Base-by-base conservation (phyloP, 2,329 filamentous ascomycete genomes). In the Sphaerostilbella broomeana region DNA sequence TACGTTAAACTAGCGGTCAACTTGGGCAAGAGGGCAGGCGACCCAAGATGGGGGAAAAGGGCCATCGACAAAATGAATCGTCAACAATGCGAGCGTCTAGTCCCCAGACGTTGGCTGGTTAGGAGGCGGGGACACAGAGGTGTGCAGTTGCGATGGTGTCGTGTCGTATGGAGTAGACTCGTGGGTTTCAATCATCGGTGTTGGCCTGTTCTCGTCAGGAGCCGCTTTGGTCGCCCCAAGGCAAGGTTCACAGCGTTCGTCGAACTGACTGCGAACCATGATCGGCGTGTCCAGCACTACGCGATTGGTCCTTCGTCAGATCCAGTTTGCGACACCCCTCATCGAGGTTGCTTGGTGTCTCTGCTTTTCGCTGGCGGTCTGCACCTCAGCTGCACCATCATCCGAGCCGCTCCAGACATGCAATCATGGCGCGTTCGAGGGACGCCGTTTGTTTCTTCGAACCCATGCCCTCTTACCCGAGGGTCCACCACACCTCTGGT, bases 1-100 rank as follows among this genome's bases (percentile, higher is more conserved):
- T n/a, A n/a, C n/a, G n/a, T n/a, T 62, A 63, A 70, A 70, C 63
- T 70, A 66, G 68, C 68, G 68, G 67, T 70, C 67, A 70, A 52
- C 42, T 44, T 19, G 16, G 31, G 19, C 31, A 18, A 17, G 12
- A 13, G 18, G 30, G 22, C 26, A 35, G 25, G 19, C 15, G 21
- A 29, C 32, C 26, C 21, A 38, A 40, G 25, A n/a, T n/a, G n/a
- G n/a, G n/a, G n/a, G n/a, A n/a, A n/a, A n/a, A n/a, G n/a, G n/a
- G n/a, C n/a, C n/a, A n/a, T n/a, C n/a, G n/a, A n/a, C n/a, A n/a
- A n/a, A n/a, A n/a, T n/a, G n/a, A n/a, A n/a, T n/a, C n/a, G n/a
- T n/a, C n/a, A n/a, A n/a, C n/a, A n/a, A n/a, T n/a, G n/a, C n/a
- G n/a, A n/a, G n/a, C n/a, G n/a, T n/a, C n/a, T n/a, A n/a, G n/a